Conservation (phyloP, 257 asterid species). For the Nyctanthes arbortristis region DNA sequence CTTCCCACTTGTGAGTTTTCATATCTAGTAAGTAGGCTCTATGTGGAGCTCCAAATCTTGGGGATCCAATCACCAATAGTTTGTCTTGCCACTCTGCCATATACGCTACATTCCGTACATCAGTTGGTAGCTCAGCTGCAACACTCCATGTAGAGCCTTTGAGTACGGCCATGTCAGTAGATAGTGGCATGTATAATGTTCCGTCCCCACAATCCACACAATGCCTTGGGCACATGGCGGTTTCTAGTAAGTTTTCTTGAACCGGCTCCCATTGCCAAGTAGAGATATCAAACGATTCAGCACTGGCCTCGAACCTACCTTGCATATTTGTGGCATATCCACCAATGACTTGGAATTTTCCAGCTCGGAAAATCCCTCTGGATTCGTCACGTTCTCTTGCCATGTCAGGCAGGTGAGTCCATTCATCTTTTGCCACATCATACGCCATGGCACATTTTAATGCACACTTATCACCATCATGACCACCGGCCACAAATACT, state of each 20-base stretch:
- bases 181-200: constrained; percentile 29
- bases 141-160: constrained; percentile 44
- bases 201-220: constrained; percentile 40
- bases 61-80: constrained; percentile 50
- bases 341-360: constrained; percentile 64
- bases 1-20: constrained; percentile 46
- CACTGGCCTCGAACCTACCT: constrained; percentile 49
- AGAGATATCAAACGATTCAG: constrained; percentile 48
- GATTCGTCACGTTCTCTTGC: constrained; percentile 66
- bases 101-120: constrained; percentile 28
- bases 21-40: constrained; percentile 43
- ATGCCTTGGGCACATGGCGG: constrained; percentile 44
- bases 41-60: constrained; percentile 37
- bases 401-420: constrained; percentile 66
- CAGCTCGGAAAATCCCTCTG: constrained; percentile 38
- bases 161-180: constrained; percentile 26
- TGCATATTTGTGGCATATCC: constrained; percentile 63
- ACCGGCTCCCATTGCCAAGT: constrained; percentile 51
- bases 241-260: constrained; percentile 34
- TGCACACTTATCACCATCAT: constrained; percentile 65
- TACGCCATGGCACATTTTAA: constrained; percentile 60
- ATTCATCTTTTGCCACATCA: constrained; percentile 45
- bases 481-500: constrained; percentile 81
- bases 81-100: constrained; percentile 57
- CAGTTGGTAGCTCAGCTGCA: constrained; percentile 35